These are phyloP conservation scores for Paramyrothecium roridum DNA, from an alignment of 2,329 filamentous ascomycete species.

Conservation along the genomic window DNA sequence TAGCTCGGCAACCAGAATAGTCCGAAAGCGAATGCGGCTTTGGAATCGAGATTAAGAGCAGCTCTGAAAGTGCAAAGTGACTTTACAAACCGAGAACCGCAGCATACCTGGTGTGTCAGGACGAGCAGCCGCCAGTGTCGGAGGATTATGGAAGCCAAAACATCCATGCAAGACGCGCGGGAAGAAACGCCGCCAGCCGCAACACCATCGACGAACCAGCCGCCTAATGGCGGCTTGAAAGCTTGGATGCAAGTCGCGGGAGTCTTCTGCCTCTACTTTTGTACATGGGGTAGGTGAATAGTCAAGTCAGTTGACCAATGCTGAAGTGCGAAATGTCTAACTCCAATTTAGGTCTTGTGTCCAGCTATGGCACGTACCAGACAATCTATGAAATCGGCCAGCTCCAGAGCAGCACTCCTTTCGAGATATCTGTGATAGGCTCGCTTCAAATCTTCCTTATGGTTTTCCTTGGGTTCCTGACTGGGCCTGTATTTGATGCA, in stretches of 20 bases:
- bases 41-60: no score
- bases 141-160: no score
- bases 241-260: constrained; percentile 18
- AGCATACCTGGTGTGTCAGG: no score
- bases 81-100: no score
- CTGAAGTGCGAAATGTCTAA: not conserved
- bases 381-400: constrained; percentile 16
- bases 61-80: no score
- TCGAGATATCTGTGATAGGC: constrained; percentile 17
- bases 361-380: constrained; percentile 18
- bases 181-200: no score
- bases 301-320: not conserved
- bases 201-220: not conserved
- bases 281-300: constrained; percentile 14
- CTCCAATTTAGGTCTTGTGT: constrained; percentile 12
- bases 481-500: constrained; percentile 14
- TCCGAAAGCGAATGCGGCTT: no score
- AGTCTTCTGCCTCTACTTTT: constrained; percentile 17
- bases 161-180: no score
- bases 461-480: constrained; percentile 16
- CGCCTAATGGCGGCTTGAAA: constrained; percentile 10
- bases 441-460: constrained; percentile 17
- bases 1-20: no score
- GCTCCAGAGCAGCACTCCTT: constrained; percentile 4
- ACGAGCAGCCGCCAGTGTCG: no score